phyloP scores from a whole-genome alignment of 495 filamentous ascomycete species.

The Rhypophila decipiens region DNA sequence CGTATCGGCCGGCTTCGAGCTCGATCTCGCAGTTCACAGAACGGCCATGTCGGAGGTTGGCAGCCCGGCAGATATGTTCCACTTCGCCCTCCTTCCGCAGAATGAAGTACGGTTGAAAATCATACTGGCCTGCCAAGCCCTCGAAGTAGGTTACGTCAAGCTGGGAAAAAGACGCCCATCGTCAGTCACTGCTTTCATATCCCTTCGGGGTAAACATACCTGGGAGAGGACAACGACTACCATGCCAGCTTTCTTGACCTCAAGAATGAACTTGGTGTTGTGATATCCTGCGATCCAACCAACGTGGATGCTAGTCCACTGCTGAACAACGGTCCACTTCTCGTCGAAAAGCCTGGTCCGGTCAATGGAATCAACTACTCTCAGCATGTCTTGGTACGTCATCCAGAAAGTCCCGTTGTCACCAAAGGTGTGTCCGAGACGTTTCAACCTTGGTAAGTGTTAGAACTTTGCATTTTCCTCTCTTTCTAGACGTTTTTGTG shows the following conservation, averaged over 20 bases:
- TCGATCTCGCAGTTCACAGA: slow-evolving; percentile 65
- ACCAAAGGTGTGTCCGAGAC: slow-evolving; percentile 64
- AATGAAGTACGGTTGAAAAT: slow-evolving; percentile 63
- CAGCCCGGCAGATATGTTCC: slow-evolving; percentile 65
- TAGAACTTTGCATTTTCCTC: too few species aligned
- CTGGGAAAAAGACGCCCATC: slow-evolving; percentile 1
- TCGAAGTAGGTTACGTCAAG: slow-evolving; percentile 67
- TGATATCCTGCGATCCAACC: slow-evolving; percentile 63
- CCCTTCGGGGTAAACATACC: slow-evolving; percentile 9
- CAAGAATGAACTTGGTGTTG: slow-evolving; percentile 63
- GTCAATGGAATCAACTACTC: slow-evolving; percentile 63
- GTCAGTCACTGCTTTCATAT: background rate
- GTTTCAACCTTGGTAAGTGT: slow-evolving; percentile 57
- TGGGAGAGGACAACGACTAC: slow-evolving; percentile 66
- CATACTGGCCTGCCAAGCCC: slow-evolving; percentile 63
- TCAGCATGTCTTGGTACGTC: slow-evolving; percentile 52
- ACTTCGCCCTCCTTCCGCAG: slow-evolving; percentile 61
- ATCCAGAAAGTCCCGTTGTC: slow-evolving; percentile 58
- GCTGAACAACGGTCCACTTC: slow-evolving; percentile 57
- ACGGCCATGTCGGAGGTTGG: slow-evolving; percentile 51
- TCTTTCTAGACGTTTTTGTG: background rate
- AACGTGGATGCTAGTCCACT: slow-evolving; percentile 10
- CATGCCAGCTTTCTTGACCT: slow-evolving; percentile 51
- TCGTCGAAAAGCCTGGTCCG: slow-evolving; percentile 67
- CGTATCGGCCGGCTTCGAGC: slow-evolving; percentile 65